Evolutionary conservation across 2,329 filamentous ascomycete species (phyloP).

Genomic region (Colletotrichum orchidophilum): DNA sequence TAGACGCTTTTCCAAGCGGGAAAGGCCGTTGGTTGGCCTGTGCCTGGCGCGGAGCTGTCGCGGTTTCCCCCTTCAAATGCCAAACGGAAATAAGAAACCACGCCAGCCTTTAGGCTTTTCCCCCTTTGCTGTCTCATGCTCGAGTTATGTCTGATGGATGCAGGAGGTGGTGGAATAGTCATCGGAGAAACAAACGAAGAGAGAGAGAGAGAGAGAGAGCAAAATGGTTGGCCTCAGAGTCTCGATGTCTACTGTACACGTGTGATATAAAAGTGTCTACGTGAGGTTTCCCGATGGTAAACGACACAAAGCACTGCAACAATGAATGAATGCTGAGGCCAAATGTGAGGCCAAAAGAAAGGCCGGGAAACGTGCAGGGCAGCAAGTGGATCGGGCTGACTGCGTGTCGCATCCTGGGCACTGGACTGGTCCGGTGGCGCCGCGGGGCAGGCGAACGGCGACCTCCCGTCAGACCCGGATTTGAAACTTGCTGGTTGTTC

Average conservation of each 20-base stretch:
- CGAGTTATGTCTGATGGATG: not conserved
- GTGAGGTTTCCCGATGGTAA: not conserved
- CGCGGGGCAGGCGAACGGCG: not conserved
- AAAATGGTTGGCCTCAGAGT: not conserved
- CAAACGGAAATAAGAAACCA: not conserved
- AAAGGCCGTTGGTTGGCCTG: not conserved
- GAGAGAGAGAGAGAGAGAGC: not conserved
- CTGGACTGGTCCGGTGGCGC: slow-evolving; percentile 6
- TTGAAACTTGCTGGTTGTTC: not conserved
- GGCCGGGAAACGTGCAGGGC: not conserved
- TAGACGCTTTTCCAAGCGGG: not conserved
- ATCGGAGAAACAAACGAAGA: not conserved
- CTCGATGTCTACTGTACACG: not conserved
- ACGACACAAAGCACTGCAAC: not conserved
- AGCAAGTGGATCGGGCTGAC: not conserved
- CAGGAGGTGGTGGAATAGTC: not conserved
- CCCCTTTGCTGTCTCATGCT: not conserved
- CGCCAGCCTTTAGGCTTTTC: not conserved
- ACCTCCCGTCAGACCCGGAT: not conserved
- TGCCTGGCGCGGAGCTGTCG: slow-evolving; percentile 11
- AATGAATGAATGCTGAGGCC: not conserved
- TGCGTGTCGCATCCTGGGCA: not conserved
- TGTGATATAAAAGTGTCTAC: not conserved
- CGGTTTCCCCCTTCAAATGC: slow-evolving; percentile 1
- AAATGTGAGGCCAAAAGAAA: not conserved